phyloP scores from a whole-genome alignment of 2,329 filamentous ascomycete species.

The Raffaelea arxii region DNA sequence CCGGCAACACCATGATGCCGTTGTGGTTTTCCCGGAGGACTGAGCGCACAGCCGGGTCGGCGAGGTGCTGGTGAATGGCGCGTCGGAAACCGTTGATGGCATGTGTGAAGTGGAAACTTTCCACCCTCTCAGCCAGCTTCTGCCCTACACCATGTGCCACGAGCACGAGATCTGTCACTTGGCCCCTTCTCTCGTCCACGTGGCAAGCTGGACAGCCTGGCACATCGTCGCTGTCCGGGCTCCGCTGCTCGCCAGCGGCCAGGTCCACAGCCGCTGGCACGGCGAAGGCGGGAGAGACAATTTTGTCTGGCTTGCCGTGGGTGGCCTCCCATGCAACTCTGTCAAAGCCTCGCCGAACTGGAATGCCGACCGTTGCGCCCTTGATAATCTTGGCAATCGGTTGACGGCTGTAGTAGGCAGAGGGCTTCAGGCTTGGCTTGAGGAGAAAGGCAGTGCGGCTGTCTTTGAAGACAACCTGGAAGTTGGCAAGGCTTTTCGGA shows the following conservation, averaged over 20 bases:
- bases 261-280: background rate
- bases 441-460: slow-evolving; percentile 69
- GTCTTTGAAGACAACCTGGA: slow-evolving; percentile 82
- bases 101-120: slow-evolving; percentile 96
- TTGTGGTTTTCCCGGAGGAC: slow-evolving; percentile 70
- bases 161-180: slow-evolving; percentile 78
- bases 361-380: slow-evolving; percentile 71
- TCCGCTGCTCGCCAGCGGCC: background rate
- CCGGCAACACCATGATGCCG: slow-evolving; percentile 83
- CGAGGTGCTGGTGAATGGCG: slow-evolving; percentile 75
- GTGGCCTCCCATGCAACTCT: slow-evolving; percentile 64
- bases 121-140: slow-evolving; percentile 87
- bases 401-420: slow-evolving; percentile 70
- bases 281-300: background rate
- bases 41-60: slow-evolving; percentile 61
- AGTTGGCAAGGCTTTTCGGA: slow-evolving; percentile 54
- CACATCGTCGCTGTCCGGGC: background rate
- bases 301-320: slow-evolving; percentile 32
- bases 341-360: slow-evolving; percentile 85
- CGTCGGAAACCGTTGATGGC: slow-evolving; percentile 85
- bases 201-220: slow-evolving; percentile 47
- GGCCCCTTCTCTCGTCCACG: slow-evolving; percentile 52
- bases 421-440: slow-evolving; percentile 76
- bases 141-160: slow-evolving; percentile 95
- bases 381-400: slow-evolving; percentile 80